A percentile compares a stretch with the other conserved stretches of the same genome.
Evolutionary conservation across 2,329 filamentous ascomycete species (phyloP).

Genomic region (Aspergillus proliferans): DNA sequence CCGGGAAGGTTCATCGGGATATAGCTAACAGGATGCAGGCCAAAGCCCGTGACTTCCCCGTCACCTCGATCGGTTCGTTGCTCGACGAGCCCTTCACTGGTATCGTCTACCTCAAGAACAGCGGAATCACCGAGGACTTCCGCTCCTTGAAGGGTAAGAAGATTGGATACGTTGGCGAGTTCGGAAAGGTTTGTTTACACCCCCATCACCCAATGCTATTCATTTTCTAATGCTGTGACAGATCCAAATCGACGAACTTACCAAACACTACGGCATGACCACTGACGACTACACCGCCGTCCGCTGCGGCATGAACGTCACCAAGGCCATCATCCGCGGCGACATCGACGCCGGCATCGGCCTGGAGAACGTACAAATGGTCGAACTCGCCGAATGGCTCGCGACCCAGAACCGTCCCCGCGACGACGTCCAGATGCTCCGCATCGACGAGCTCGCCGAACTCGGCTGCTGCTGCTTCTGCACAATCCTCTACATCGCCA

Average conservation of each 20-base stretch:
- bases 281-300: conserved; percentile 68
- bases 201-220: not conserved
- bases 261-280: conserved; percentile 68
- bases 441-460: conserved; percentile 73
- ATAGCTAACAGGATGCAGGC: conserved; percentile 43
- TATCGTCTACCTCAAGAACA: conserved; percentile 68
- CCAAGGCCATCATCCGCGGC: conserved; percentile 66
- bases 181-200: conserved; percentile 52
- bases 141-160: conserved; percentile 67
- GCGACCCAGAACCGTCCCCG: conserved; percentile 55
- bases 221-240: conserved; percentile 19
- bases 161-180: conserved; percentile 75
- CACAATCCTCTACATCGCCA: conserved; percentile 73
- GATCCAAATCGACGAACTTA: conserved; percentile 78
- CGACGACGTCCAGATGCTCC: conserved; percentile 69
- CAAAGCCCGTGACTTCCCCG: conserved; percentile 68
- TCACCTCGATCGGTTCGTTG: conserved; percentile 65
- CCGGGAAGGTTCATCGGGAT: not conserved
- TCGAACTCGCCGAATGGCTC: conserved; percentile 73
- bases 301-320: conserved; percentile 75
- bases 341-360: conserved; percentile 70
- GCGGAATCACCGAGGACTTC: conserved; percentile 70
- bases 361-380: conserved; percentile 77
- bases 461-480: conserved; percentile 81
- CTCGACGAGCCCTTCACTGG: conserved; percentile 77